Conservation (phyloP, 2,329 filamentous ascomycete species). For the Colletotrichum falcatum region DNA sequence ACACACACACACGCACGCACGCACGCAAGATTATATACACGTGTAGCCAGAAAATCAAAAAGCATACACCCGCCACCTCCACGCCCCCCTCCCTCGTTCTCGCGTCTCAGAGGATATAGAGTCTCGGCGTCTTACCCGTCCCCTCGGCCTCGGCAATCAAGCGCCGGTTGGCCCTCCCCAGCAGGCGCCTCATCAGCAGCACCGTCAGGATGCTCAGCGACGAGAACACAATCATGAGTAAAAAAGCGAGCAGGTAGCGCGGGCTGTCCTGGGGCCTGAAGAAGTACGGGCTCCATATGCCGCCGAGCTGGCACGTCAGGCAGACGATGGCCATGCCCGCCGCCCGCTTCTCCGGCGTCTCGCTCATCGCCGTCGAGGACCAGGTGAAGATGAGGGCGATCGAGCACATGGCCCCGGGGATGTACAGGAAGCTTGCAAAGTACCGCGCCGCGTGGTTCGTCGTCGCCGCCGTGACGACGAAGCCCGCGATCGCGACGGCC, state of each 20-base stretch:
- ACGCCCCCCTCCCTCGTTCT: neutral
- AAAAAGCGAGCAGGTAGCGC: neutral
- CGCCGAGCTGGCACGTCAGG: neutral
- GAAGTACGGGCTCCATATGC: neutral
- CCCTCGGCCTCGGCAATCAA: neutral
- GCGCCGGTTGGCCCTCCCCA: neutral
- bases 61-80: neutral
- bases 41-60: rapidly evolving
- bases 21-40: too few relatives aligned
- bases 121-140: neutral
- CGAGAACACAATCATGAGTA: neutral
- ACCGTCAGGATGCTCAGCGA: neutral
- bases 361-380: neutral
- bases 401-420: neutral
- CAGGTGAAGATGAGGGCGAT: neutral
- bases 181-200: neutral
- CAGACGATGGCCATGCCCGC: neutral
- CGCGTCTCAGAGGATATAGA: neutral
- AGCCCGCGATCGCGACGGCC: neutral
- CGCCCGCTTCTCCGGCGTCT: neutral
- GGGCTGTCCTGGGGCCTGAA: neutral
- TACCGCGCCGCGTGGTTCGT: neutral
- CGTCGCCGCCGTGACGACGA: neutral
- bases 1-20: too few relatives aligned
- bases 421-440: neutral